Conservation (phyloP, 148 eudicot genomes). For the Gaultheria prostrata region DNA sequence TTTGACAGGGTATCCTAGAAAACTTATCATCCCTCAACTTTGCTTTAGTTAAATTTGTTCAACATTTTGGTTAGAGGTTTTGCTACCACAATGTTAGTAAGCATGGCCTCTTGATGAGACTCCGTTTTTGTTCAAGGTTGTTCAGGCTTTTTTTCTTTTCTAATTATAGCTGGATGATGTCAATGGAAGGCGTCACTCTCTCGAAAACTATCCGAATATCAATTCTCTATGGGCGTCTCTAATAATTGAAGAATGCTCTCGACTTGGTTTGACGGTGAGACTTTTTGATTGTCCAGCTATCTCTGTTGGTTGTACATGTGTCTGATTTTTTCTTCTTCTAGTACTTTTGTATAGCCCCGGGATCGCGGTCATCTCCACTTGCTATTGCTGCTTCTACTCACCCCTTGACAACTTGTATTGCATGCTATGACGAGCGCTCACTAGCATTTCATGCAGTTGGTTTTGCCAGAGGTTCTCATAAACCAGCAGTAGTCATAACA, state of each 20-base stretch:
- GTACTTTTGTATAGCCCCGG: slow-evolving; percentile 99
- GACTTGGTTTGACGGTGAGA: slow-evolving; percentile 96
- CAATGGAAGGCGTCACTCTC: slow-evolving; percentile 25
- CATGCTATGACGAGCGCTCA: slow-evolving; percentile 92
- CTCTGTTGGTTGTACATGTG: slow-evolving; percentile 9
- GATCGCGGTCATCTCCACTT: slow-evolving; percentile 93
- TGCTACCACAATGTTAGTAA: neutral
- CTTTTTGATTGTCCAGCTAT: slow-evolving; percentile 10
- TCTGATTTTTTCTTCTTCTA: slow-evolving; percentile 50
- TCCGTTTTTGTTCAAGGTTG: slow-evolving; percentile 4
- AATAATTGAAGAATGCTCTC: slow-evolving; percentile 86
- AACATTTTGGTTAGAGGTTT: neutral
- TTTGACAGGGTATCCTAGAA: neutral
- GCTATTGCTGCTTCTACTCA: slow-evolving; percentile 91
- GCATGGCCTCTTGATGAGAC: neutral
- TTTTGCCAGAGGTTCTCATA: slow-evolving; percentile 82
- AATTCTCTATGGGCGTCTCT: slow-evolving; percentile 90
- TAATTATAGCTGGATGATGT: slow-evolving; percentile 34
- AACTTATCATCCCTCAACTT: neutral
- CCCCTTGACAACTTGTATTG: slow-evolving; percentile 65
- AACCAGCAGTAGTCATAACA: slow-evolving; percentile 90
- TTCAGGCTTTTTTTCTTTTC: slow-evolving; percentile 24
- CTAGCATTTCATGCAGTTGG: slow-evolving; percentile 97
- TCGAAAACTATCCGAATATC: slow-evolving; percentile 63
- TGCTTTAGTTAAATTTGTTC: slow-evolving; percentile 1